Base-by-base conservation (phyloP, 2,329 filamentous ascomycete species). In the Ramularia collo-cygni region DNA sequence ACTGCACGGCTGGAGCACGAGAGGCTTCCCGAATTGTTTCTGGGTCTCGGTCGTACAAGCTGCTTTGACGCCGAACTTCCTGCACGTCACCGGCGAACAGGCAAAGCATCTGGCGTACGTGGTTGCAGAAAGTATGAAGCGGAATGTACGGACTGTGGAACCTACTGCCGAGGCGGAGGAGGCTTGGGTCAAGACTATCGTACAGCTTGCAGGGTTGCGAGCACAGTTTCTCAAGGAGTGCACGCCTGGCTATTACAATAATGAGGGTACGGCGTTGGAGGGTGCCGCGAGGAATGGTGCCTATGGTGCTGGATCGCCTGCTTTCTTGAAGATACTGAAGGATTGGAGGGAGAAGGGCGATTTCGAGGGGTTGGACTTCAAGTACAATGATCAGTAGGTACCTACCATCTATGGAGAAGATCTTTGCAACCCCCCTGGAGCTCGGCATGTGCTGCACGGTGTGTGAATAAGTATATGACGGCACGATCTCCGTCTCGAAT, bases 11-110 rank as follows among this genome's bases (percentile, higher is more conserved):
- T 59, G 71, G 15, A 55, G 64, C 4, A 66, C 63, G 0, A 58
- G 62, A 41, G 66, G 64, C 0, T 78, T 78, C 45, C 75, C 75
- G 1, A 79, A 79, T 46, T 53, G 76, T 35, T 71, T 75, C 63
- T 68, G 71, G 48, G 52, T 65, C 0, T 65, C 66, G 7, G 54
- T 64, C 1, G 46, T 58, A 8, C 72, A 76, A 54, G 53, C 61
- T 0, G 65, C 60, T 18, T 55, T 61, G 1, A 58, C 61, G 2
- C 52, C 57, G 2, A 73, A 71, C 47, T 64, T 63, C 16, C 51
- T 60, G 26, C 63, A 61, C 21, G 51, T 56, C 1, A 52, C 67
- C 2, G 64, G 67, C 12, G 49, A 61, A 1, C 47, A 63, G 10
- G 57, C 63, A 2, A 55, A 51, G 8, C 71, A 76, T 38, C 59